Conservation (phyloP, 306 rosid genomes). For the Cajanus cajan region DNA sequence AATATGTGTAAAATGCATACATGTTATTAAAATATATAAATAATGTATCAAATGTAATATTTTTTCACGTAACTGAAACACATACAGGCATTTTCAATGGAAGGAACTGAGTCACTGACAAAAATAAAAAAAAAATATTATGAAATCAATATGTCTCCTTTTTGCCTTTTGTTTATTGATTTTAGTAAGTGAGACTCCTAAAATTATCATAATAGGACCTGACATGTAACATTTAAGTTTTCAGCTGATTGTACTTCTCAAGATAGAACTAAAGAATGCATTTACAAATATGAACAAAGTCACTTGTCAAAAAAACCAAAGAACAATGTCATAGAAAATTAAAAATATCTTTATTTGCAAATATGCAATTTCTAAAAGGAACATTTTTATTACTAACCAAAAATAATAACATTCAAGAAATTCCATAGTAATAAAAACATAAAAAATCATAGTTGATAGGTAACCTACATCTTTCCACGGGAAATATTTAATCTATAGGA, state of each 20-base stretch:
- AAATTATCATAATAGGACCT: neutral
- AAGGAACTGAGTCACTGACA: constrained; percentile 1
- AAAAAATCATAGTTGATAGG: neutral
- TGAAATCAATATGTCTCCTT: neutral
- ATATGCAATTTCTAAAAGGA: neutral
- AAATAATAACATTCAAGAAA: neutral
- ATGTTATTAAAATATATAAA: neutral
- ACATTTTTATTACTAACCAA: neutral
- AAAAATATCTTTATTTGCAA: neutral
- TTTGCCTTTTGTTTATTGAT: neutral
- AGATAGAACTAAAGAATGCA: neutral
- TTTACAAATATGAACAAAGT: too few relatives aligned
- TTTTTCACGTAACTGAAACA: neutral
- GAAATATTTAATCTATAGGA: neutral
- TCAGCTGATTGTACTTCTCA: neutral
- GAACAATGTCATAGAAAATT: neutral
- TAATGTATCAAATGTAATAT: neutral
- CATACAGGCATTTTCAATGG: neutral
- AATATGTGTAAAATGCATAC: neutral
- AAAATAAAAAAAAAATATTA: neutral
- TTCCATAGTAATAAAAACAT: neutral
- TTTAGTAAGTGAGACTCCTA: neutral
- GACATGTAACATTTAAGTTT: neutral
- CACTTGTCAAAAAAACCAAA: too few relatives aligned
- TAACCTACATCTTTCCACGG: neutral